Evolutionary conservation across 208 protist species (phyloP).

Genomic region (Trypanosoma vivax): DNA sequence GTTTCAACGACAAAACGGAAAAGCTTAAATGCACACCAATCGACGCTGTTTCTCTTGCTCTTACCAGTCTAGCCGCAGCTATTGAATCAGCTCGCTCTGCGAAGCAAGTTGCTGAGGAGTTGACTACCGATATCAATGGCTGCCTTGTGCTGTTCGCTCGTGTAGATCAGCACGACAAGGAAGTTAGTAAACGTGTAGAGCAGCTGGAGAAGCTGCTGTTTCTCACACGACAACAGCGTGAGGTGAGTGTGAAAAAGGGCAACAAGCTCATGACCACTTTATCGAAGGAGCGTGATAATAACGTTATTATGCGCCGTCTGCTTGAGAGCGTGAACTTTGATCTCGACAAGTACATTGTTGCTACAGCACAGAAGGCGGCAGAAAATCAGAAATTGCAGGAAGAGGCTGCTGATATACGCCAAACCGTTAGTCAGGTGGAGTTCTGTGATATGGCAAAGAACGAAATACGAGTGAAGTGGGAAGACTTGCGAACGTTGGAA

Average conservation of each 20-base stretch:
- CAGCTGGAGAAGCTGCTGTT: conserved; percentile 19
- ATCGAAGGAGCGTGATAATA: conserved; percentile 19
- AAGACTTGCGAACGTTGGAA: conserved; percentile 25
- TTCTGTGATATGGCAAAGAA: conserved; percentile 42
- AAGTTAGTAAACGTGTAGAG: conserved; percentile 6
- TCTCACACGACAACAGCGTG: conserved; percentile 11
- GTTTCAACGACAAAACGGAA: not conserved
- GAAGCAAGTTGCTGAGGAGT: not conserved
- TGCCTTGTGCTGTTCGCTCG: not conserved
- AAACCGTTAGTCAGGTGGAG: conserved; percentile 34
- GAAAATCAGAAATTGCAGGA: conserved; percentile 13
- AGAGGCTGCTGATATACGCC: conserved; percentile 23
- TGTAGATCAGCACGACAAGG: not conserved
- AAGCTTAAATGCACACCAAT: not conserved
- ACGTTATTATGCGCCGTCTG: conserved; percentile 22
- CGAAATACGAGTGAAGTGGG: conserved; percentile 30
- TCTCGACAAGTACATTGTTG: conserved; percentile 18
- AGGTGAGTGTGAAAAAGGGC: conserved; percentile 20
- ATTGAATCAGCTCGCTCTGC: not conserved
- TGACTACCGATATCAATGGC: not conserved
- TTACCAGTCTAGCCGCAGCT: not conserved
- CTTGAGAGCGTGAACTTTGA: conserved; percentile 35
- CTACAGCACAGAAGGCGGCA: conserved; percentile 10
- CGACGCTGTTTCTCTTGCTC: not conserved
- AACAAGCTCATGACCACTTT: conserved; percentile 18